Base-by-base conservation (phyloP, 768 basidiomycete genomes). In the Plicaturopsis crispa region DNA sequence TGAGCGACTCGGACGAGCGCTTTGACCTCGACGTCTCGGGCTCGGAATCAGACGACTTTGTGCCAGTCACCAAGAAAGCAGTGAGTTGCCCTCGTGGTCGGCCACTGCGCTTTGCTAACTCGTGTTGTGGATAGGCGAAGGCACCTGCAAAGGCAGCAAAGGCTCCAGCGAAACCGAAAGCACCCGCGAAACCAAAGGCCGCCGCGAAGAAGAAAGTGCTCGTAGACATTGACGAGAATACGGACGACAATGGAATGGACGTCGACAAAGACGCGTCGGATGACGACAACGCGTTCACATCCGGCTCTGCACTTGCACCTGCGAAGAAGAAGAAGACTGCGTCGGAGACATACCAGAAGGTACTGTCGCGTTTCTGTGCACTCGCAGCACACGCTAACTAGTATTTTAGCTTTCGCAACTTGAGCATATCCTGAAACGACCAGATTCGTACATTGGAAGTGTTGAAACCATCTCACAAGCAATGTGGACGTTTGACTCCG, bases 361-460 rank as follows among this genome's bases (percentile, higher is more conserved):
- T 89, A 33, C 48, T 22, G 38, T n/a, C 13, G 22, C 35, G 26
- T 20, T 24, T 39, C 21, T 22, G 17, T 31, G 10, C 20, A 13
- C 2, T 12, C 7, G 24, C 24, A 13, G 30, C 13, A n/a, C 18
- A 16, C 24, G 31, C 42, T 41, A 24, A 49, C 42, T 38, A 39
- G 41, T 41, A 14, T 23, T 39, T 16, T 48, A 99, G 94, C 75
- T 98, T 35, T 78, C 89, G 1, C 93, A 91, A 80, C 67, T 94
- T 21, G 92, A 99, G 55, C 96, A 98, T 50, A 88, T 91, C 53
- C 66, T 97, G 50, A 80, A 84, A 59, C 84, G 90, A 23, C 91
- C 90, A 1, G 90, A 94, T 59, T 85, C 88, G 0, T 99, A 98
- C 61, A 97, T 99, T 44, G 96, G 96, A 13, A 96, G 91, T 41